A percentile compares a stretch with the other conserved stretches of the same genome.
These are phyloP conservation scores for Tremella yokohamensis DNA, from an alignment of 768 basidiomycete species.

Conservation along the genomic window DNA sequence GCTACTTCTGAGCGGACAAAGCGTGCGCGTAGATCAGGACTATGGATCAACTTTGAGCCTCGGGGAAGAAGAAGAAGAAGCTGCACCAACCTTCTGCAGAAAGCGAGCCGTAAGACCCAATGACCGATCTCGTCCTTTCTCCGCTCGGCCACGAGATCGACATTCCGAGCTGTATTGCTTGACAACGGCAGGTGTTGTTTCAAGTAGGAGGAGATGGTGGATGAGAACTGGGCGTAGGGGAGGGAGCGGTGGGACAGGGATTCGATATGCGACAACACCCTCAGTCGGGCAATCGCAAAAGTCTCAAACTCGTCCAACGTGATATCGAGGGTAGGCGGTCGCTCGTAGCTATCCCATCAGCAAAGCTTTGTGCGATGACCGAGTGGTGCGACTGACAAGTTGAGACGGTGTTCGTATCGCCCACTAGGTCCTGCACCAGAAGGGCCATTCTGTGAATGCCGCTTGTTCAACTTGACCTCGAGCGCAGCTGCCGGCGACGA, in stretches of 20 bases:
- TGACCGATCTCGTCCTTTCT: constrained; percentile 83
- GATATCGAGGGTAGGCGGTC: constrained; percentile 78
- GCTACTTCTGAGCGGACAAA: constrained; percentile 86
- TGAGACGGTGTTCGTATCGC: constrained; percentile 53
- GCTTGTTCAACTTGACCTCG: constrained; percentile 45
- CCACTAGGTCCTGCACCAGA: constrained; percentile 6
- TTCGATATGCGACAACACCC: constrained; percentile 38
- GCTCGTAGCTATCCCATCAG: constrained; percentile 68
- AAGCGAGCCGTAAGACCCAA: constrained; percentile 88
- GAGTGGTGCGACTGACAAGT: constrained; percentile 60
- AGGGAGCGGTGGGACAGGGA: constrained; percentile 40
- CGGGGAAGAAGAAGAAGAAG: neutral
- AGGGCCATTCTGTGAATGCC: constrained; percentile 23
- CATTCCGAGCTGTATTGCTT: constrained; percentile 55
- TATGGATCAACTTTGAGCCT: constrained; percentile 46
- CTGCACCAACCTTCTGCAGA: constrained; percentile 86
- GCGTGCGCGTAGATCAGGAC: constrained; percentile 81
- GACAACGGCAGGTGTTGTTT: constrained; percentile 72
- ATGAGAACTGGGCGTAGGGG: constrained; percentile 24
- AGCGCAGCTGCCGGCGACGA: constrained; percentile 14
- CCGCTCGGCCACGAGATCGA: constrained; percentile 63
- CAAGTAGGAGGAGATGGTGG: constrained; percentile 61
- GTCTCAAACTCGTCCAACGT: constrained; percentile 94
- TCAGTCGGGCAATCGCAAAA: constrained; percentile 77
- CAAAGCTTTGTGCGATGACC: neutral